Evolutionary conservation across 257 asterid genomes (phyloP).

Genomic region (Capsicum chinense): DNA sequence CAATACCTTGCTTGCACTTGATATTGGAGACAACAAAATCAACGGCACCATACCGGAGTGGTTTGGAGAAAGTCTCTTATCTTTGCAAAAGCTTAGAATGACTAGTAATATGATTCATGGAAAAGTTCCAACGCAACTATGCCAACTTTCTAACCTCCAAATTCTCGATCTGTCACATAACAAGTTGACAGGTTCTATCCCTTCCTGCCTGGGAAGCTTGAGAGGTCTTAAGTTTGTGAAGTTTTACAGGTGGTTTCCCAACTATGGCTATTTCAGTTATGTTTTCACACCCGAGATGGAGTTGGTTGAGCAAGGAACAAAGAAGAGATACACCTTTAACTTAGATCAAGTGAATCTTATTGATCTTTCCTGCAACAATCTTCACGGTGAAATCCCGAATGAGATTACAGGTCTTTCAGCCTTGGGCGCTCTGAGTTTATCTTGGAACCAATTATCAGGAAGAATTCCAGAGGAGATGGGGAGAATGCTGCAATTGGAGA

Average conservation of each 20-base stretch:
- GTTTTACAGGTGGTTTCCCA: not conserved
- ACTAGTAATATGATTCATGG: conserved; percentile 26
- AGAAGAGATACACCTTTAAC: not conserved
- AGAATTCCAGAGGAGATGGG: conserved; percentile 31
- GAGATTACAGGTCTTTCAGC: conserved; percentile 18
- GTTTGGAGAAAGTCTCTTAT: not conserved
- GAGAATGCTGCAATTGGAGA: conserved; percentile 21
- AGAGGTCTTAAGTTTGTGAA: not conserved
- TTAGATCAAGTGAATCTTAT: conserved; percentile 29
- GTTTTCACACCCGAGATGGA: conserved; percentile 3
- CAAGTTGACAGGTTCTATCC: conserved; percentile 35
- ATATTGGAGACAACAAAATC: conserved; percentile 41
- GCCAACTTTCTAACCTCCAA: conserved; percentile 32
- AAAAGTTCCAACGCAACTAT: conserved; percentile 26
- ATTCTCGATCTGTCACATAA: conserved; percentile 37
- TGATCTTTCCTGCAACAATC: conserved; percentile 33
- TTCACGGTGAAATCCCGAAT: conserved; percentile 28
- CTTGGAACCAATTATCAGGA: conserved; percentile 34
- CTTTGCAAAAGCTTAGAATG: conserved; percentile 3
- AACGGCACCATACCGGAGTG: conserved; percentile 34
- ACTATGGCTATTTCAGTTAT: not conserved
- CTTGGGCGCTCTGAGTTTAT: conserved; percentile 32
- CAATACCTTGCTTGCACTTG: conserved; percentile 31
- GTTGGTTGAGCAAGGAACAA: conserved; percentile 33
- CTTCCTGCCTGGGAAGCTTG: conserved; percentile 30